Evolutionary conservation across 176 grass and related monocot species (phyloP), one percentile per base, ranked within the genome.

Genomic region (Eremochloa ophiuroides): DNA sequence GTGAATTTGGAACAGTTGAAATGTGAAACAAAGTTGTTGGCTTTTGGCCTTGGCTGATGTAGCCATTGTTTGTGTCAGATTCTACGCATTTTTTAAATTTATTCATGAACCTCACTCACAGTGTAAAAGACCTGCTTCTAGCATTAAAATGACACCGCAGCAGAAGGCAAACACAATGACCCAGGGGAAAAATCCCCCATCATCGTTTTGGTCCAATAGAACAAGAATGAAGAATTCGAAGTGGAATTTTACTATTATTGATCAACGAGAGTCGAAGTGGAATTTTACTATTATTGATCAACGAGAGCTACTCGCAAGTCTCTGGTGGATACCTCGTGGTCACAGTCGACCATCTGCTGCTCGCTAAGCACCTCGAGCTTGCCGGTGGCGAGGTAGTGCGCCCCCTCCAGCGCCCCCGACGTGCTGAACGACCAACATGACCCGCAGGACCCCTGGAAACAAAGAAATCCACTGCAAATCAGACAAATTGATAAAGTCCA

Each of bases 391-490:
- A 93, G 85, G 80, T 76, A 97, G 76, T 97, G 85, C 29, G 93
- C 93, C 46, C 93, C 93, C 71, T 96, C 93, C 84, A 97, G 73
- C 44, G 93, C 90, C 68, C 88, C 93, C 10, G 93, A 88, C 18
- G 93, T 27, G 56, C 91, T 97, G 85, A 97, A 97, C 63, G 93
- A 97, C 91, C 93, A 97, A 83, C 93, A 97, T 53, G 93, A 93
- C 41, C 93, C 93, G 67, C 93, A 97, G 15, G 93, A 93, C 13
- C 93, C 93, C 93, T 96, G 78, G 40, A 85, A 25, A 70, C 6
- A 44, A 44, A 44, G 2, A 40, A 62, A 30, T 7, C 38, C 35
- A 11, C 33, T 41, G 10, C 9, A 25, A 28, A 61, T 27, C 58
- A 22, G 31, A 4, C 51, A 44, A 83, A 71, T 72, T 2, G 28